Percentiles rank a stretch among this genome's conserved stretches.
These are phyloP conservation scores for Simmondsia chinensis DNA, from an alignment of 148 eudicot species.

Conservation along the genomic window DNA sequence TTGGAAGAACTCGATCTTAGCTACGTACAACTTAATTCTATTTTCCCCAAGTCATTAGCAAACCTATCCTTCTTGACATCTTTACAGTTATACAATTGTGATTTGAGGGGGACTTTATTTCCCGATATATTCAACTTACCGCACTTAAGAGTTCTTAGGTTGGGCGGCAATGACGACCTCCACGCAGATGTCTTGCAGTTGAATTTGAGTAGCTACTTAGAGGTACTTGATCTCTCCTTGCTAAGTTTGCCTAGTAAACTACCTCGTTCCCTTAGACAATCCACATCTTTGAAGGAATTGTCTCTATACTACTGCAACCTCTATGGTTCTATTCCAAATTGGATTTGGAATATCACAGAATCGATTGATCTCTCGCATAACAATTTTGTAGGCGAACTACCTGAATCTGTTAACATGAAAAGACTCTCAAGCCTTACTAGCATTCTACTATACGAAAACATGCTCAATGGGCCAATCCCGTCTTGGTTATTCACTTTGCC, in stretches of 20 bases:
- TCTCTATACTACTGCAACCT: neutral
- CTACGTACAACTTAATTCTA: neutral
- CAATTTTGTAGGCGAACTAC: neutral
- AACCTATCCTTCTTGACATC: conserved; percentile 5
- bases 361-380: neutral
- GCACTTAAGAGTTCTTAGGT: neutral
- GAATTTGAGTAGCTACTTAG: neutral
- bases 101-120: conserved; percentile 4
- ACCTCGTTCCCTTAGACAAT: neutral
- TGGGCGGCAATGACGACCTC: neutral
- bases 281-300: neutral
- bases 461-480: conserved; percentile 15
- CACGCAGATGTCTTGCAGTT: neutral
- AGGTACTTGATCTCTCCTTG: neutral
- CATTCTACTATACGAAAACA: neutral
- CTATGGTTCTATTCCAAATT: neutral
- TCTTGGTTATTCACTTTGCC: conserved; percentile 15
- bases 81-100: neutral
- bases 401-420: neutral
- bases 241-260: neutral
- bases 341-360: conserved; percentile 4
- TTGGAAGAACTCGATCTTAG: conserved; percentile 5
- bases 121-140: neutral
- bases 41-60: neutral
- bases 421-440: neutral